phyloP scores from a whole-genome alignment of 805 yeast genomes.

The Geotrichum ghanense region DNA sequence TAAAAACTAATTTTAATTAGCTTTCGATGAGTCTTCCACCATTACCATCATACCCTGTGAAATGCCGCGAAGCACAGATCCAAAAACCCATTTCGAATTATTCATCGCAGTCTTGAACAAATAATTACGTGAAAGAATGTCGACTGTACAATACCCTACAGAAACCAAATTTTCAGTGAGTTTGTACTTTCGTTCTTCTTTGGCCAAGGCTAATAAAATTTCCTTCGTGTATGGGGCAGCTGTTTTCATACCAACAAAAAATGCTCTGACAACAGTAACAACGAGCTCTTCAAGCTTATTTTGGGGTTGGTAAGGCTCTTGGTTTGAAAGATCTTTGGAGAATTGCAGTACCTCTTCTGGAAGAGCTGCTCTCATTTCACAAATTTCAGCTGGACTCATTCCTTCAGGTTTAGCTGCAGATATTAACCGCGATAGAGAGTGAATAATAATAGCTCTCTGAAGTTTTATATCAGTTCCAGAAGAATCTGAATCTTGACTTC shows the following conservation, averaged over 20 bases:
- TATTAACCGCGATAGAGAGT: not conserved
- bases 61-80: not conserved
- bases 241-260: slow-evolving; percentile 1
- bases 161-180: not conserved
- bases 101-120: not conserved
- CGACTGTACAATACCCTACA: not conserved
- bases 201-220: not conserved
- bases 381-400: not conserved
- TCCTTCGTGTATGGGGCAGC: slow-evolving; percentile 3
- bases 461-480: not conserved
- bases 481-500: not conserved
- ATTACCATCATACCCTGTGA: not conserved
- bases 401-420: not conserved
- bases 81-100: not conserved
- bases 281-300: not conserved
- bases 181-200: slow-evolving; percentile 3
- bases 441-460: not conserved
- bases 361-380: not conserved
- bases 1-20: not conserved
- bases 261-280: not conserved
- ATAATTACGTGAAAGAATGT: not conserved
- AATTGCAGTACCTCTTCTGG: not conserved
- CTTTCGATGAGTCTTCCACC: not conserved
- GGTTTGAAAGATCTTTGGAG: not conserved
- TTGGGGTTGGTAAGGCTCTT: not conserved